Percentiles rank a stretch among this genome's conserved stretches.
phyloP scores from a whole-genome alignment of 352 stramenopile genomes.

The Phytophthora pluvialis region DNA sequence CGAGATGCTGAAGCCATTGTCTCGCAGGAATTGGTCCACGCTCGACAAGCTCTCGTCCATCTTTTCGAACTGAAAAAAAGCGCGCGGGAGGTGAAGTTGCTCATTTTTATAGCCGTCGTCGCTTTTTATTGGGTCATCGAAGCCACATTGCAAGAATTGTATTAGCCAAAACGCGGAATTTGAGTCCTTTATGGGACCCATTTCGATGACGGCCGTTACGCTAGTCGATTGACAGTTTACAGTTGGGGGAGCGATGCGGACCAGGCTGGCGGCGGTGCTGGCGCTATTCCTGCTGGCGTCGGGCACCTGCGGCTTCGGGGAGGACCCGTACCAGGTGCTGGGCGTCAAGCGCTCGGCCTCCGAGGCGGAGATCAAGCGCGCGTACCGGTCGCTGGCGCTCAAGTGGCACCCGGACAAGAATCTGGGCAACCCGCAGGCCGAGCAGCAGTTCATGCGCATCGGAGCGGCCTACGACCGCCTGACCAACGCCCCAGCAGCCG shows the following conservation, averaged over 20 bases:
- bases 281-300: constrained; percentile 31
- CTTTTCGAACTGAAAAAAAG: constrained; percentile 21
- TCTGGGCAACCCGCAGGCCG: constrained; percentile 60
- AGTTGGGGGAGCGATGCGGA: constrained; percentile 7
- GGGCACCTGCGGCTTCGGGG: constrained; percentile 25
- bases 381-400: constrained; percentile 85
- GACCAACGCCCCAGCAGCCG: constrained; percentile 23
- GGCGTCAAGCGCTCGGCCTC: constrained; percentile 65
- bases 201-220: too few species aligned
- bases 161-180: too few species aligned
- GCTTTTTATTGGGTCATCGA: too few species aligned
- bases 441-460: constrained; percentile 83
- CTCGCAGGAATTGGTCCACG: constrained; percentile 80
- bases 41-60: constrained; percentile 66
- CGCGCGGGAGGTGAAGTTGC: not conserved
- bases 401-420: constrained; percentile 94
- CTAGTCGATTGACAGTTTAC: too few species aligned
- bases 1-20: constrained; percentile 76
- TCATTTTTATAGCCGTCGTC: constrained; percentile 2
- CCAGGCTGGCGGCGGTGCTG: not conserved
- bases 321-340: constrained; percentile 82
- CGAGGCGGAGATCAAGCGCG: constrained; percentile 82
- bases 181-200: too few species aligned
- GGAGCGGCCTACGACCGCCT: constrained; percentile 74
- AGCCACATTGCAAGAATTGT: too few species aligned